Evolutionary conservation across 345 rosid species (phyloP).

Genomic region (Melastoma malabathricum): DNA sequence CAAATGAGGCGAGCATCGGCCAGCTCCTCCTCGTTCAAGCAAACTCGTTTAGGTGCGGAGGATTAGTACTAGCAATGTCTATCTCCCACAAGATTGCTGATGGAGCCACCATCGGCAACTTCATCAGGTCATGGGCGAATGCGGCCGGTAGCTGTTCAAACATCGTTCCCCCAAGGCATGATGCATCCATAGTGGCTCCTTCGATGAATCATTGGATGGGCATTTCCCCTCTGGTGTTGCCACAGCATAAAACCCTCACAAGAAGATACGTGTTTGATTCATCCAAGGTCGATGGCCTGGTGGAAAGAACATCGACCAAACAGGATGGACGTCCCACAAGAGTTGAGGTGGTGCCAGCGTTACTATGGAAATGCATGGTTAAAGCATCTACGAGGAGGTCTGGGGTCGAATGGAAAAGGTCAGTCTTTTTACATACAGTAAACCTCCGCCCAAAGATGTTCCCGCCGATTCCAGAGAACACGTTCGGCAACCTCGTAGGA

Average conservation of each 20-base stretch:
- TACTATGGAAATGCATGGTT: background rate
- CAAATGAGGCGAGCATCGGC: conserved; percentile 4
- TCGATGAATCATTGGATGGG: conserved; percentile 1
- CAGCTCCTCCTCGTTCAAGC: conserved; percentile 20
- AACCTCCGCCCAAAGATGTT: conserved; percentile 20
- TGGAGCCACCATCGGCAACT: conserved; percentile 3
- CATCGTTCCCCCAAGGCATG: too few relatives aligned
- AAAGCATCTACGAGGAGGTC: too few relatives aligned
- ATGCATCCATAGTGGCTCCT: conserved; percentile 8
- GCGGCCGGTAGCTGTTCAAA: background rate
- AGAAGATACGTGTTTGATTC: conserved; percentile 3
- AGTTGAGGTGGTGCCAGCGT: conserved; percentile 5
- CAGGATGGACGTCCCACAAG: background rate
- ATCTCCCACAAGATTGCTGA: conserved; percentile 17
- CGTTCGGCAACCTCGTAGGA: conserved; percentile 12
- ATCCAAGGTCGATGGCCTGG: background rate
- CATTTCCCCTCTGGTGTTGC: background rate
- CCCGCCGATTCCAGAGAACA: conserved; percentile 6
- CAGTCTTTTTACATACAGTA: conserved; percentile 14
- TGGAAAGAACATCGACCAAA: background rate
- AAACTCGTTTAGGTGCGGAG: conserved; percentile 16
- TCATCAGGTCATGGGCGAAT: conserved; percentile 9
- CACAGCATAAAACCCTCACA: background rate
- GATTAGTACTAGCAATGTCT: conserved; percentile 13
- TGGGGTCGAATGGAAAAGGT: background rate